Evolutionary conservation across 257 asterid species (phyloP).

Genomic region (Nicotiana otophora): DNA sequence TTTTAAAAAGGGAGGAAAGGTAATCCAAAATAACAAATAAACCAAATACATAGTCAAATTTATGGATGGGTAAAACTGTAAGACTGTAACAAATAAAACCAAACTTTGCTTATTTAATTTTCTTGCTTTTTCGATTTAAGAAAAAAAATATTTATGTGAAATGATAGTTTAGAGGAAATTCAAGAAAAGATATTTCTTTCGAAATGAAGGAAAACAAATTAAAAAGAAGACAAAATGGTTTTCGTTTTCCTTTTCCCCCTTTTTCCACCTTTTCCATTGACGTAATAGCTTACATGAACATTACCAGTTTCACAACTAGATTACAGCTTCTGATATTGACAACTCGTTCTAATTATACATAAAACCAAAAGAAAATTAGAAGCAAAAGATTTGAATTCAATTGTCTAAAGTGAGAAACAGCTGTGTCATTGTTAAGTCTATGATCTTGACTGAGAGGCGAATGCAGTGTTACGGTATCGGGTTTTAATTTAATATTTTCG

Average conservation of each 20-base stretch:
- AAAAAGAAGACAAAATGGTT: slow-evolving; percentile 1
- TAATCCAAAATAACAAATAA: too few species aligned
- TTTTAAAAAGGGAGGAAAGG: too few species aligned
- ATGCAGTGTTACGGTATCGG: too few species aligned
- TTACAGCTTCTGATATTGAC: neutral
- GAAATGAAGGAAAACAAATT: neutral
- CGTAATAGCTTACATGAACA: neutral
- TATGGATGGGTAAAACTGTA: too few species aligned
- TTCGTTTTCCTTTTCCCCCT: neutral
- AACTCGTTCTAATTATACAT: neutral
- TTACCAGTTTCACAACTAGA: neutral
- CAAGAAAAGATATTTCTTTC: neutral
- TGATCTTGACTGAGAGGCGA: neutral
- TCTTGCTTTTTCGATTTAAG: too few species aligned
- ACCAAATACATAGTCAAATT: too few species aligned
- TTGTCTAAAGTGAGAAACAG: neutral
- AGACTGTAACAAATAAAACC: neutral
- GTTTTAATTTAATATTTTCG: too few species aligned
- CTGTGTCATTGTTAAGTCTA: neutral
- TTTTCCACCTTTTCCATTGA: neutral
- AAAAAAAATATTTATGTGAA: neutral
- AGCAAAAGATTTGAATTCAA: neutral
- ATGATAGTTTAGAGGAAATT: neutral
- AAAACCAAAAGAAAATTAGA: neutral
- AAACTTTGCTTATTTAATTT: neutral